Base-by-base conservation (phyloP, 371 early-diverging fungal species). In the Mortierella sp. region DNA sequence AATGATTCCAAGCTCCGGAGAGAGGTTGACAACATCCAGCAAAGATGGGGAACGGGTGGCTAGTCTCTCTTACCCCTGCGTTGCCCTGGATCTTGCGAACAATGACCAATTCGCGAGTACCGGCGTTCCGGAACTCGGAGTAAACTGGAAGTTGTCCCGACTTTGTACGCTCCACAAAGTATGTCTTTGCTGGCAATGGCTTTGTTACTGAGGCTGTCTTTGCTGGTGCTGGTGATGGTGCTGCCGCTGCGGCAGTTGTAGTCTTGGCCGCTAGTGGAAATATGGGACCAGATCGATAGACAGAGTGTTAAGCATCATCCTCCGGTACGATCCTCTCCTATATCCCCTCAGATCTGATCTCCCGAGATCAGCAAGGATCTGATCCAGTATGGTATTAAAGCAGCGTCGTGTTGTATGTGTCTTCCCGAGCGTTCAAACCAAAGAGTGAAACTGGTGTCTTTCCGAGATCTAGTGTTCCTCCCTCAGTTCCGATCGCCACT, bases 81-180 rank as follows among this genome's bases (percentile, higher is more conserved):
- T 68, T 68, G 40, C 76, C 76, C 41, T 74, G 64, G 34, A 74
- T 74, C 39, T 68, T 67, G 57, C 76, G 76, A 50, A 74, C 63
- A 50, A 74, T 48, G 24, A 69, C 68, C 34, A 64, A 37, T 17
- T 63, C 34, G 19, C 69, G 68, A 27, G 55, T 56, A 17, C 74
- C 74, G 0, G 64, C 67, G 40, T 74, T 74, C 54, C 47, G 63
- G 57, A 63, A 68, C 54, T 74, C 76, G 7, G 76, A 63, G 53
- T 74, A 74, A 27, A 74, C 76, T 7, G 76, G 76, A 9, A 74
- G 69, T 50, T 74, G 76, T 19, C 76, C 76, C 39, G 68, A 29
- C 37, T 68, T 74, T 29, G 76, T 74, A 44, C 76, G 76, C 50
- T 67, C 64, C 41, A 74, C 69, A 57, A 74, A 74, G 61, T 74